Percentiles rank a stretch among this genome's conserved stretches.
Evolutionary conservation across 345 rosid species (phyloP).

Genomic region (Gossypium thurberi): DNA sequence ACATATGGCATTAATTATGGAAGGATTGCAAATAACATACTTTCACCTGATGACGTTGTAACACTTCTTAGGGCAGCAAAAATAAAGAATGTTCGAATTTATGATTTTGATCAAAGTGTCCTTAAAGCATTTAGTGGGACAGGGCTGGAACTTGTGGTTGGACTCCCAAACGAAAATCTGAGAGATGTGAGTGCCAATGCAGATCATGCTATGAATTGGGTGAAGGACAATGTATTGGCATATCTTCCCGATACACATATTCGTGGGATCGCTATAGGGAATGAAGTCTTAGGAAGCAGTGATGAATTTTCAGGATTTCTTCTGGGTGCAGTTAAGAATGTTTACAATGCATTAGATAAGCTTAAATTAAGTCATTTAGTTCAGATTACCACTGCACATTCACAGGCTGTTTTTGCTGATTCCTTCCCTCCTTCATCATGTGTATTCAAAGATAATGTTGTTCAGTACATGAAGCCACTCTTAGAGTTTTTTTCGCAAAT

Average conservation of each 20-base stretch:
- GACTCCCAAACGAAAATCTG: slow-evolving; percentile 65
- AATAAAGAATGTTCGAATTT: slow-evolving; percentile 82
- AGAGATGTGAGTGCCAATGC: slow-evolving; percentile 70
- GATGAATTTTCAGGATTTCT: slow-evolving; percentile 65
- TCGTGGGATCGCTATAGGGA: slow-evolving; percentile 84
- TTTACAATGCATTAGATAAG: slow-evolving; percentile 55
- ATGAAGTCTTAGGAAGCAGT: slow-evolving; percentile 73
- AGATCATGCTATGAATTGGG: slow-evolving; percentile 79
- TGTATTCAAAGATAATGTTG: slow-evolving; percentile 51
- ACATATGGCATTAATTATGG: slow-evolving; percentile 97
- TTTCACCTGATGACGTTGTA: slow-evolving; percentile 82
- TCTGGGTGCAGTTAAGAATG: slow-evolving; percentile 69
- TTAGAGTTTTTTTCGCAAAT: slow-evolving; percentile 67
- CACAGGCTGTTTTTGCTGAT: slow-evolving; percentile 74
- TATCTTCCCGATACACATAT: slow-evolving; percentile 75
- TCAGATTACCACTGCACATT: slow-evolving; percentile 86
- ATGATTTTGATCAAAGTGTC: slow-evolving; percentile 76
- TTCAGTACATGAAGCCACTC: slow-evolving; percentile 80
- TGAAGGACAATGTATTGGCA: slow-evolving; percentile 73
- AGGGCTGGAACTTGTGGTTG: slow-evolving; percentile 79
- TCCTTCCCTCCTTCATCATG: slow-evolving; percentile 97
- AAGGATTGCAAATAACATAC: slow-evolving; percentile 88
- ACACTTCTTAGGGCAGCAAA: slow-evolving; percentile 70
- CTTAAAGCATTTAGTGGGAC: slow-evolving; percentile 83
- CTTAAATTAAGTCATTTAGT: slow-evolving; percentile 48